phyloP scores from a whole-genome alignment of 2,329 filamentous ascomycete genomes.

The Fusarium proliferatum region DNA sequence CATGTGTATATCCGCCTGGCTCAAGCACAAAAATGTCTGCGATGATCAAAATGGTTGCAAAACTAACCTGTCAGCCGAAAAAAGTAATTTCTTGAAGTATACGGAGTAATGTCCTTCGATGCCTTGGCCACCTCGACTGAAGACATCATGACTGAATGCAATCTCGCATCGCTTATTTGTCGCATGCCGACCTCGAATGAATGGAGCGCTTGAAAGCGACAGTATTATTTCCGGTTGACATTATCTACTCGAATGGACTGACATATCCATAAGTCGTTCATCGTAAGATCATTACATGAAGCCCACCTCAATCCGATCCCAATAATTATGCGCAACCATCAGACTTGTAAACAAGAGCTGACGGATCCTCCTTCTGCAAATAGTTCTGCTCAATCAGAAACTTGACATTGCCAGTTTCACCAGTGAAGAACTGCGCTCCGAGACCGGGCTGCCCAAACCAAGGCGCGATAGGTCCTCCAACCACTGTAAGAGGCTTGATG shows the following conservation, averaged over 20 bases:
- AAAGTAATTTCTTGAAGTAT: no score
- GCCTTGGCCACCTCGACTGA: not conserved
- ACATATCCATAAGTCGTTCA: not conserved
- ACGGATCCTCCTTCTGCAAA: conserved; percentile 26
- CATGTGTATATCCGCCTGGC: not conserved
- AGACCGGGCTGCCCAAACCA: conserved; percentile 64
- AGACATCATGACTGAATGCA: not conserved
- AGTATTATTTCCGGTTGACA: not conserved
- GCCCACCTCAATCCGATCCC: not conserved
- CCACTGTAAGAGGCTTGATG: conserved; percentile 51
- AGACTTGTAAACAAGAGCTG: conserved; percentile 25
- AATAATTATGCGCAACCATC: conserved; percentile 20
- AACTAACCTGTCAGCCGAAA: not conserved
- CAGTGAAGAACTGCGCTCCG: conserved; percentile 51
- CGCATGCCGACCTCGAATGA: not conserved
- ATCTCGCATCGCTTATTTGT: no score
- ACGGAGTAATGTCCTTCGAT: not conserved
- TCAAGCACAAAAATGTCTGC: not conserved
- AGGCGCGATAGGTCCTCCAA: conserved; percentile 58
- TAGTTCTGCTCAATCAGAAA: conserved; percentile 33
- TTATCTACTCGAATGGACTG: not conserved
- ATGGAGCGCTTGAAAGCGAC: not conserved
- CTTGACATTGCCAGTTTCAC: conserved; percentile 40
- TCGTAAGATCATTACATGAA: not conserved
- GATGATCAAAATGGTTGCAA: not conserved